These are phyloP conservation scores for Elsinoe batatas DNA, from an alignment of 2,329 filamentous ascomycete genomes.

Conservation along the genomic window DNA sequence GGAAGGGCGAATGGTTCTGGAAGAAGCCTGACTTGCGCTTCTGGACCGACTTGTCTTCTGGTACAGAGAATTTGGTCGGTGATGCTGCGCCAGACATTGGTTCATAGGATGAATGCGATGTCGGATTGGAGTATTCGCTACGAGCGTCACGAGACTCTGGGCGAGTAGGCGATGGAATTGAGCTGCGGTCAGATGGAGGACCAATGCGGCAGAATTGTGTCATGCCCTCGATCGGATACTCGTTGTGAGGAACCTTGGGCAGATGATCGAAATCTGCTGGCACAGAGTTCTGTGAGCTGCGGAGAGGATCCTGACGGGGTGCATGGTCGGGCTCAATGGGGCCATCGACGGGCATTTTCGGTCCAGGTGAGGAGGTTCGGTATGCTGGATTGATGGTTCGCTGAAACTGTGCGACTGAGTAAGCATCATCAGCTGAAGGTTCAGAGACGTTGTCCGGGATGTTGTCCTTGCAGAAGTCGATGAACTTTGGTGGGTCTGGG, in stretches of 20 bases:
- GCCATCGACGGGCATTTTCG: constrained; percentile 32
- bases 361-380: constrained; percentile 86
- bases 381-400: constrained; percentile 92
- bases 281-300: constrained; percentile 15
- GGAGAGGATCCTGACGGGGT: constrained; percentile 11
- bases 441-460: constrained; percentile 70
- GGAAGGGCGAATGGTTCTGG: constrained; percentile 84
- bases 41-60: constrained; percentile 56
- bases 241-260: constrained; percentile 71
- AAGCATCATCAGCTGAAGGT: constrained; percentile 74
- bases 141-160: constrained; percentile 73
- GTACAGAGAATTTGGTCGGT: constrained; percentile 49
- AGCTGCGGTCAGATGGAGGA: constrained; percentile 59
- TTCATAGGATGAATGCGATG: constrained; percentile 79
- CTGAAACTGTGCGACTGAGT: constrained; percentile 92
- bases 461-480: constrained; percentile 95
- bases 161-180: constrained; percentile 56
- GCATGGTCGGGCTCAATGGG: constrained; percentile 7
- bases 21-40: constrained; percentile 79
- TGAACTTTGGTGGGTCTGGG: constrained; percentile 91
- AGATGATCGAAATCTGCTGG: constrained; percentile 47
- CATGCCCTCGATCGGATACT: constrained; percentile 92
- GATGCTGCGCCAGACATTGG: constrained; percentile 64
- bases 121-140: constrained; percentile 83
- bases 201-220: constrained; percentile 87